Evolutionary conservation across 805 yeast species (phyloP).

Genomic region (Yamadazyma laniorum): DNA sequence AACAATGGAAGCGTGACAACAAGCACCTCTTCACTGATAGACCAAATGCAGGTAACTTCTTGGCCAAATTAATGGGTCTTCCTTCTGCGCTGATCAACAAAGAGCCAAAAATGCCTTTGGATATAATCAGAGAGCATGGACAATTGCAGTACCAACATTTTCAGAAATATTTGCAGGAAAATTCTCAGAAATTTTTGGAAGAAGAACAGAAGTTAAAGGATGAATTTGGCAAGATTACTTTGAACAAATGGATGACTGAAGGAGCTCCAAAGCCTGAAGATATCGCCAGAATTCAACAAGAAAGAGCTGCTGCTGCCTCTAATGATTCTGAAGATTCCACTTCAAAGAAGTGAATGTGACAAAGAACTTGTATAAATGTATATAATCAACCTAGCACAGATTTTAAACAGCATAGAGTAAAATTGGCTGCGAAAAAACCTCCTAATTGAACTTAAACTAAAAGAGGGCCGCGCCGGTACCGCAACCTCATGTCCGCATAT

Average conservation of each 20-base stretch:
- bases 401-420: no score
- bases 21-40: slow-evolving; percentile 32
- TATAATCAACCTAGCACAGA: slow-evolving; percentile 2
- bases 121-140: slow-evolving; percentile 86
- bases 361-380: slow-evolving; percentile 4
- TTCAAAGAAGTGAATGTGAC: neutral
- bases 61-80: slow-evolving; percentile 64
- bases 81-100: slow-evolving; percentile 44
- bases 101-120: slow-evolving; percentile 78
- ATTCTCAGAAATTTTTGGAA: slow-evolving; percentile 66
- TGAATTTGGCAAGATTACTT: slow-evolving; percentile 75
- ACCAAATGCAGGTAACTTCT: slow-evolving; percentile 49
- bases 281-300: slow-evolving; percentile 42
- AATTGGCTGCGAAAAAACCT: neutral
- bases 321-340: neutral
- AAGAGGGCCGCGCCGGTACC: no score
- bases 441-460: no score
- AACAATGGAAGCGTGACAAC: slow-evolving; percentile 60
- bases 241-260: slow-evolving; percentile 81
- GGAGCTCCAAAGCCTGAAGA: slow-evolving; percentile 79
- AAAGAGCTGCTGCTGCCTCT: slow-evolving; percentile 19
- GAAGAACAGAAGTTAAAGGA: slow-evolving; percentile 87
- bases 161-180: slow-evolving; percentile 58
- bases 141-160: slow-evolving; percentile 83
- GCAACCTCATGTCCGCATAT: no score